Evolutionary conservation across 768 basidiomycete genomes (phyloP), one percentile per base, ranked within the genome.

Genomic region (Tephrocybe sp.): DNA sequence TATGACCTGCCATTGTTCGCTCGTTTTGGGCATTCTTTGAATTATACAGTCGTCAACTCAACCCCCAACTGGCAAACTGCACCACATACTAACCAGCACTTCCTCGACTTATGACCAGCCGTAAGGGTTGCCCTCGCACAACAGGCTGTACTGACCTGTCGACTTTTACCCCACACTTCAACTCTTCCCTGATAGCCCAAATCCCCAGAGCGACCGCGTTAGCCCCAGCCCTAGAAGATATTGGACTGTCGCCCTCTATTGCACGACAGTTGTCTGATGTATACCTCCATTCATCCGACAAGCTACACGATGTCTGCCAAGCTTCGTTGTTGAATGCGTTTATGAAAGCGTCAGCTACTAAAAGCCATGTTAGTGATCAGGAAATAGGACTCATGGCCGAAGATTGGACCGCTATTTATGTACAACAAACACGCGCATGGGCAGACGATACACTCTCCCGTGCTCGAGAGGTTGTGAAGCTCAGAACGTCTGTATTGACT

Each of bases 251-350:
- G 12, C 23, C 30, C 12, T 21, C n/a, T 18, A 10, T 16, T 13
- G 45, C 45, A 3, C 12, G 9, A 12, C 49, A 45, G 13, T 10
- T 52, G 10, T 45, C 55, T 25, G 42, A 34, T 24, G 18, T 25
- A 9, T 55, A 48, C 19, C 45, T 52, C 27, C 49, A 43, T 19
- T 15, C 39, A 2, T 36, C 47, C n/a, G 16, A 43, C 19, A 25
- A 49, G 2, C 36, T 54, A 13, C 45, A 49, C 29, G 6, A 37
- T 25, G 11, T 22, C 1, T 54, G 53, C 18, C 29, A 55, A 31
- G 2, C 36, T 1, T 55, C 54, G 3, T 29, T 55, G 5, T 41
- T 25, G 19, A 45, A 45, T 27, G 47, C 43, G 13, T 25, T 44
- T 21, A 33, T 11, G 31, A 38, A 42, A 16, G 41, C 45, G 15